Conservation (phyloP, 2,329 filamentous ascomycete genomes). For the Fusarium begoniae region DNA sequence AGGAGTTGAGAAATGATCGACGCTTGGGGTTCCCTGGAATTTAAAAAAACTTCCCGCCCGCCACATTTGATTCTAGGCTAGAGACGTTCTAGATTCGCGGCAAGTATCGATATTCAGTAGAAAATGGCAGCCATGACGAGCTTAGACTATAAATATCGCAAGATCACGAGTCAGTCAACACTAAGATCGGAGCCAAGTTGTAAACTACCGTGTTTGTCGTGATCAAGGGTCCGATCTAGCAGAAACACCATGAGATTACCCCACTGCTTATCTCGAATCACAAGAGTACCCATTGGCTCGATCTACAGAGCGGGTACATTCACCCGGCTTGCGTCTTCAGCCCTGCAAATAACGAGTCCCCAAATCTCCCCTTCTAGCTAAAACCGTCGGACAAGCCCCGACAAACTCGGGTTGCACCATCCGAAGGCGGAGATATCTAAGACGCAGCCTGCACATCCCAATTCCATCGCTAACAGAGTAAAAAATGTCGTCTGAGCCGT, state of each 20-base stretch:
- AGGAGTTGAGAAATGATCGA: constrained; percentile 5
- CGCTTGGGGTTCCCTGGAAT: neutral
- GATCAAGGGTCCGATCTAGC: neutral
- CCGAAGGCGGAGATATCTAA: constrained; percentile 19
- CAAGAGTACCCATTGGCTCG: neutral
- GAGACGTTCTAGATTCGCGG: neutral
- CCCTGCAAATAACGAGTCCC: constrained; percentile 27
- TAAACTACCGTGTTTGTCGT: neutral
- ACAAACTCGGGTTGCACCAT: neutral
- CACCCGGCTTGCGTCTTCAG: constrained; percentile 5
- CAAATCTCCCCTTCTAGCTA: constrained; percentile 3
- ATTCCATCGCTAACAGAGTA: no score
- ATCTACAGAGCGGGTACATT: neutral
- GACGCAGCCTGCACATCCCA: neutral
- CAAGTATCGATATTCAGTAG: neutral
- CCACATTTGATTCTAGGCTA: neutral
- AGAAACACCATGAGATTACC: neutral
- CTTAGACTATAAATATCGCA: neutral
- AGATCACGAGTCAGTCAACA: neutral
- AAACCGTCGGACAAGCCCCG: constrained; percentile 22
- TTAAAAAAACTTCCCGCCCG: neutral
- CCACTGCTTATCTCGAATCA: neutral
- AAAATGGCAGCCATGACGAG: neutral
- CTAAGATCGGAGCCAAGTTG: neutral
- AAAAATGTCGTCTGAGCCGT: constrained; percentile 31